Evolutionary conservation across 2,329 filamentous ascomycete genomes (phyloP), one percentile per base, ranked within the genome.

Genomic region (Decorospora gaudefroyi): DNA sequence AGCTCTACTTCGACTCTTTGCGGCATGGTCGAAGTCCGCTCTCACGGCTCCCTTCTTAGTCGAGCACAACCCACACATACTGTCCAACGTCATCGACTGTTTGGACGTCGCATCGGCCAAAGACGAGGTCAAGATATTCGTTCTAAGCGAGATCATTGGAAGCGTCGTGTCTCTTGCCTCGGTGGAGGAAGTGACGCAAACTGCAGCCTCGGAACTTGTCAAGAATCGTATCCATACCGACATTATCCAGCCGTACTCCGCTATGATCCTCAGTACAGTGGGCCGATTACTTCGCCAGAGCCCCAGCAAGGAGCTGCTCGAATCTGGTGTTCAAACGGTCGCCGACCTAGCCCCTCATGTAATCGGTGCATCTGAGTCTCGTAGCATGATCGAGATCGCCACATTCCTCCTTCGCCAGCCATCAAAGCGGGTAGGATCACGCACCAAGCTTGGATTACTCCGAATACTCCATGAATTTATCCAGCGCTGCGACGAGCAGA

Each of bases 361-460:
- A 12, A 55, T 59, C 2, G 65, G 68, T n/a, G 62, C 65, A 6
- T 51, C 56, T 5, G 87, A 93, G 59, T 84, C 88, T 11, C 81
- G 82, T n/a, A 85, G 86, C 31, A 79, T 96, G 44, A 82, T 96
- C 25, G 83, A 86, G 47, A 90, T 95, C 35, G 86, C 87, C 1
- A 85, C 86, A 7, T 92, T 87, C 67, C 78, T 96, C 23, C 79
- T 97, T 21, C 84, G 87, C 51, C 90, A 96, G 60, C 90, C 92
- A n/a, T 82, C 87, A 16, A 84, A 88, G 49, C 80, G 86, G 39
- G 90, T 97, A 22, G 91, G 81, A 53, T 88, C 89, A 0, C 88
- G 83, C 59, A 87, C 87, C 6, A 97, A 97, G 74, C 83, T 87
- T 5, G 83, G 85, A 13, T 78, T 99, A 22, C 74, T 99, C 25